Evolutionary conservation across 495 filamentous ascomycete species (phyloP), one percentile per base, ranked within the genome.

Genomic region (Penicillium steckii): DNA sequence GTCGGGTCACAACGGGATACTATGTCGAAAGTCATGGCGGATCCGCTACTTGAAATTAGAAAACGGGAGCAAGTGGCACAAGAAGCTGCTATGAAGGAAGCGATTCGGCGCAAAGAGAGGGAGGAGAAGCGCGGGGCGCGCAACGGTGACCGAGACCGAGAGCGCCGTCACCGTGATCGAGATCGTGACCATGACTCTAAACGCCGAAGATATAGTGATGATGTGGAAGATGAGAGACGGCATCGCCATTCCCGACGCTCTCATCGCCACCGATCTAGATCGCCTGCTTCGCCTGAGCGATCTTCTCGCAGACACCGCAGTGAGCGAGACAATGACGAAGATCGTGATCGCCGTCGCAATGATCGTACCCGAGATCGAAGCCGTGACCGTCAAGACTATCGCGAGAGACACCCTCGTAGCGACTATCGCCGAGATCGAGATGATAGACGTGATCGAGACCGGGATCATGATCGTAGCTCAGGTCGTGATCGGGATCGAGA

Each of bases 41-140:
- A 98, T 62, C 94, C 94, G 29, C 70, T 98, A 59, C 67, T 98
- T 26, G 88, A 90, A 43, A 95, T 98, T 62, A 95, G 93, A 79
- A 88, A 82, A 69, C 84, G 90, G 66, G 91, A 97, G 63, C 91
- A 97, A 70, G 88, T 88, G 50, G 89, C 90, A 5, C 92, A 92
- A 61, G 90, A 97, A 68, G 83, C 84, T 0, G 83, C 88, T 77
- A 89, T 96, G 78, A 95, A 90, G 52, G 90, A 95, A 61, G 84
- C 88, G 3, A 77, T 86, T 37, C 85, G 84, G 64, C 78, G 87
- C 59, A 74, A 84, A 58, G 83, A 87, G 63, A 69, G 91, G 22
- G 75, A 90, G 40, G 82, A 82, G 40, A 78, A 21, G 80, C 83
- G 59, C 29, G 84, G 74, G 56, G 46, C 60, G 52, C 60, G 75